These are phyloP conservation scores for Trifolium subterraneum DNA, from an alignment of 306 rosid genomes.

Conservation along the genomic window DNA sequence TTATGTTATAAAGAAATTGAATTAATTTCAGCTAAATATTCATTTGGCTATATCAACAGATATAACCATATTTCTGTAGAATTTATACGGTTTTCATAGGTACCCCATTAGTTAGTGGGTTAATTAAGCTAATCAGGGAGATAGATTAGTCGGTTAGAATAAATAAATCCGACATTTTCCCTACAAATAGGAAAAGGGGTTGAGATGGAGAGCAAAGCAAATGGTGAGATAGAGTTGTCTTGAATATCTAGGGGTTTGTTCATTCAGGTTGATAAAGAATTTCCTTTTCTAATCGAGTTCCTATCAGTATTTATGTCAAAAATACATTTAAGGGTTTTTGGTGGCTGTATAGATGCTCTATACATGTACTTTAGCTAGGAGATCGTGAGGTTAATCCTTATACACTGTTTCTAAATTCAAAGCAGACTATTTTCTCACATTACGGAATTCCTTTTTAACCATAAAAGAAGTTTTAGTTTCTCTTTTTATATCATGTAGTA, in stretches of 20 bases:
- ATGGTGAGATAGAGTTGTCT: not conserved
- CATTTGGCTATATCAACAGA: not conserved
- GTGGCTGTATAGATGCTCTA: constrained; percentile 11
- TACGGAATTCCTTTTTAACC: not conserved
- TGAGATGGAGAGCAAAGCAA: not conserved
- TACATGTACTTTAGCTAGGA: not conserved
- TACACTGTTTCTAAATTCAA: not conserved
- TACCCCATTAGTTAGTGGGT: not conserved
- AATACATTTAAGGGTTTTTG: not conserved
- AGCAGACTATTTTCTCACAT: not conserved
- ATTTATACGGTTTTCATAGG: constrained; percentile 3
- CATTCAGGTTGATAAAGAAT: not conserved
- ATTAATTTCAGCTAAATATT: not conserved
- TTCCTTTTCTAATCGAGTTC: not conserved
- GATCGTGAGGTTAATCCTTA: constrained; percentile 4
- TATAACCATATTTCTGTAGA: not conserved
- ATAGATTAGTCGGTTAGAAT: not conserved
- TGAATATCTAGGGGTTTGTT: not conserved
- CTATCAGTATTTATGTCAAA: not conserved
- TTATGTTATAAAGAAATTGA: constrained; percentile 9
- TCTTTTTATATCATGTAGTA: constrained; percentile 25
- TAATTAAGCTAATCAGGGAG: not conserved
- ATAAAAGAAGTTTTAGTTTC: constrained; percentile 10
- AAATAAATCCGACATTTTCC: not conserved
- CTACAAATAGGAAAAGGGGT: not conserved